phyloP scores from a whole-genome alignment of 352 stramenopile species.

The Pythium dissimile region DNA sequence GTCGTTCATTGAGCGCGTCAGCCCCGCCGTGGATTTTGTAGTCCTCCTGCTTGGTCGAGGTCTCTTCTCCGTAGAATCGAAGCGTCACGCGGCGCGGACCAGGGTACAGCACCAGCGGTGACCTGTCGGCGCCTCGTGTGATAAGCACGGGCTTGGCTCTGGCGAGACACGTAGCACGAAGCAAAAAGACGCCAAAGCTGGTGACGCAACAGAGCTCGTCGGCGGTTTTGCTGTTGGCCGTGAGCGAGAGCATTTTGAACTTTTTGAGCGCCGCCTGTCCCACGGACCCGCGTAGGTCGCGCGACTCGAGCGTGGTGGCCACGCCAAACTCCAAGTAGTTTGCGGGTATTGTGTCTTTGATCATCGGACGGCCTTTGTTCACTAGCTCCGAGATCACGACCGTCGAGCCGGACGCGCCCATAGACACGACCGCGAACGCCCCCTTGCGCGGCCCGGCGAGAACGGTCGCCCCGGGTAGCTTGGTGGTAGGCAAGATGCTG shows the following conservation, averaged over 20 bases:
- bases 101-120: slow-evolving; percentile 46
- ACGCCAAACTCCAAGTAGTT: slow-evolving; percentile 57
- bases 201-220: slow-evolving; percentile 53
- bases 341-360: slow-evolving; percentile 48
- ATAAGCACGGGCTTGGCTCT: slow-evolving; percentile 35
- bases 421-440: slow-evolving; percentile 43
- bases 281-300: slow-evolving; percentile 29
- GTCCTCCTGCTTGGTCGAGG: slow-evolving; percentile 48
- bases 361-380: slow-evolving; percentile 47
- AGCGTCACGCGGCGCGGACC: slow-evolving; percentile 34
- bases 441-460: slow-evolving; percentile 42
- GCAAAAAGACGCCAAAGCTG: slow-evolving; percentile 47
- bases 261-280: slow-evolving; percentile 35
- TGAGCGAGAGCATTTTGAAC: slow-evolving; percentile 48
- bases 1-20: slow-evolving; percentile 40
- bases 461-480: slow-evolving; percentile 42
- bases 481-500: slow-evolving; percentile 47
- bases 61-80: slow-evolving; percentile 49
- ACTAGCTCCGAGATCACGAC: slow-evolving; percentile 51
- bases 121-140: slow-evolving; percentile 29
- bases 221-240: slow-evolving; percentile 28
- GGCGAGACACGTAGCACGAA: slow-evolving; percentile 37
- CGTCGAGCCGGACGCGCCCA: slow-evolving; percentile 33
- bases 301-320: slow-evolving; percentile 40
- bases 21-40: slow-evolving; percentile 43